Conservation (phyloP, 345 rosid species). For the Anacardium occidentale region DNA sequence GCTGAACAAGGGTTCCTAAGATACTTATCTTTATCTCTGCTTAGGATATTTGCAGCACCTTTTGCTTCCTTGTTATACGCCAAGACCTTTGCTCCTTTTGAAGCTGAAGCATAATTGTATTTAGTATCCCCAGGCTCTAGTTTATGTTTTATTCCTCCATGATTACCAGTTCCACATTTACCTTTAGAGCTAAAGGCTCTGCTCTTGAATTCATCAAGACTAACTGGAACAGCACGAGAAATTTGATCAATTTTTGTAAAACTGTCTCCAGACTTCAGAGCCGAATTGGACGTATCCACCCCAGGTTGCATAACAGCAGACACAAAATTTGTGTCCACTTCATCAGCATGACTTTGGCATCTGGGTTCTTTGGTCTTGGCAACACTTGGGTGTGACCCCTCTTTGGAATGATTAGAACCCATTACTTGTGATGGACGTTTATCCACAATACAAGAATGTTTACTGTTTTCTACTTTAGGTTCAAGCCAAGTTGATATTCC, state of each 20-base stretch:
- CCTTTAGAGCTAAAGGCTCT: slow-evolving; percentile 56
- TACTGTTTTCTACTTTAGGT: slow-evolving; percentile 17
- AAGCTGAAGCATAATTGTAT: slow-evolving; percentile 85
- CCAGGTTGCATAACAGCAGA: slow-evolving; percentile 28
- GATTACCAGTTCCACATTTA: slow-evolving; percentile 59
- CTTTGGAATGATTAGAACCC: slow-evolving; percentile 22
- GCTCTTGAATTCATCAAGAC: slow-evolving; percentile 96
- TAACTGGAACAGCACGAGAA: slow-evolving; percentile 59
- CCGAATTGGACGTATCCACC: slow-evolving; percentile 25
- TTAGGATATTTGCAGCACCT: slow-evolving; percentile 75
- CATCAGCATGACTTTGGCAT: slow-evolving; percentile 25
- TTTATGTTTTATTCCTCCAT: slow-evolving; percentile 66
- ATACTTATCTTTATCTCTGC: slow-evolving; percentile 85
- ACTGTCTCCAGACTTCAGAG: slow-evolving; percentile 30
- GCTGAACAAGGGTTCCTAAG: slow-evolving; percentile 91
- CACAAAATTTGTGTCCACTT: slow-evolving; percentile 21
- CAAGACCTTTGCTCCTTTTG: slow-evolving; percentile 90
- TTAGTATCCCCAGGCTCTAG: slow-evolving; percentile 90
- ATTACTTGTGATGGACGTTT: slow-evolving; percentile 26
- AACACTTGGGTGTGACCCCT: slow-evolving; percentile 20
- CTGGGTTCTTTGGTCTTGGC: slow-evolving; percentile 26
- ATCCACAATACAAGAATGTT: slow-evolving; percentile 27
- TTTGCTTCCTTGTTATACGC: slow-evolving; percentile 88
- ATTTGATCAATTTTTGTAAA: slow-evolving; percentile 42
- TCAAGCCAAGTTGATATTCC: slow-evolving; percentile 38